Base-by-base conservation (phyloP, 331 rosid species). In the Spiraea crenata region DNA sequence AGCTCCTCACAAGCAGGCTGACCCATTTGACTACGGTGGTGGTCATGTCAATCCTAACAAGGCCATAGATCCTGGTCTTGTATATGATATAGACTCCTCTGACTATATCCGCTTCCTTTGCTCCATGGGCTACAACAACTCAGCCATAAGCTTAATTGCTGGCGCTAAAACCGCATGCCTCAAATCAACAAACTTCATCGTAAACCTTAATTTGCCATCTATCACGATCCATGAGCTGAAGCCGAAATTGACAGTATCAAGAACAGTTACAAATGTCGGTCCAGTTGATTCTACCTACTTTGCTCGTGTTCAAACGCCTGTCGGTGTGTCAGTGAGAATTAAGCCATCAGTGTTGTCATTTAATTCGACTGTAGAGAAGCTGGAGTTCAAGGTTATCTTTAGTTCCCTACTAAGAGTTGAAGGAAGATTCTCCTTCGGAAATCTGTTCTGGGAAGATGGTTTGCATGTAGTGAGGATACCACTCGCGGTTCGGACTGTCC, bases 21-120 rank as follows among this genome's bases (percentile, higher is more conserved):
- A 83, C 57, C 81, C 90, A 40, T 88, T 88, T 47, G 90, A 87
- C 82, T 80, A 80, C 66, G 92, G 92, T 9, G 90, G 92, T 16
- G 90, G 90, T 57, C 90, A 85, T 60, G 87, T 88, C 52, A 57
- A 83, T 66, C 79, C 90, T 7, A 83, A 81, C 75, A 81, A 81
- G 75, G 87, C 81, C 60, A 60, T 76, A 54, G 44, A 55, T 71
- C 90, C 87, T 6, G 93, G 90, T 55, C 90, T 85, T 48, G 19
- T 88, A 57, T 88, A 72, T 63, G 87, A 88, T 77, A 7, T 85
- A 55, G 67, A 48, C 59, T 69, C 20, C 70, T 77, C 85, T 31
- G 88, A 85, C 49, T 85, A 85, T 47, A 17, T 74, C 25, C 75
- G 6, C 34, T 88, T 83, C 71, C 87, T 88, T 9, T 85, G 90